Percentiles rank a stretch among this genome's conserved stretches.
Evolutionary conservation across 192 early-diverging fungal species (phyloP).

Genomic region (Coemansia sp.): DNA sequence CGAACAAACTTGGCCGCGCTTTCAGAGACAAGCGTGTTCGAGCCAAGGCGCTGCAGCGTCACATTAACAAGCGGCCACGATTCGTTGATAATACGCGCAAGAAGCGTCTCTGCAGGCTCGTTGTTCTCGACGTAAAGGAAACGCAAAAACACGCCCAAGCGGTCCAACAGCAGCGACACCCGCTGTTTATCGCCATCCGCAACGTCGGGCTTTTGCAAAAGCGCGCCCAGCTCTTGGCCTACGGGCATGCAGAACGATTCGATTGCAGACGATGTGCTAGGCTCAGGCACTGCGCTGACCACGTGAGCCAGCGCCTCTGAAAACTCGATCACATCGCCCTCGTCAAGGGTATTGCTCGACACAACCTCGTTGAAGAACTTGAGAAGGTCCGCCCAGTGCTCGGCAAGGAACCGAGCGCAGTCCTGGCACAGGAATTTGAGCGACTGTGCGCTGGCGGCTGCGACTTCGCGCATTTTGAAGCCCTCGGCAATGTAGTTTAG

Average conservation of each 20-base stretch:
- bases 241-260: conserved; percentile 50
- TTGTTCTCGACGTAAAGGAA: conserved; percentile 38
- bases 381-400: conserved; percentile 79
- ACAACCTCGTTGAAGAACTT: conserved; percentile 76
- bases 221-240: conserved; percentile 34
- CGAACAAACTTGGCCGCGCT: conserved; percentile 48
- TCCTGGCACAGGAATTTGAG: conserved; percentile 90
- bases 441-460: conserved; percentile 83
- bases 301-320: conserved; percentile 90
- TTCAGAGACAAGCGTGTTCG: conserved; percentile 38
- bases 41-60: conserved; percentile 30
- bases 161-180: conserved; percentile 41
- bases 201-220: conserved; percentile 37
- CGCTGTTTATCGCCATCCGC: conserved; percentile 10
- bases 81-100: conserved; percentile 33
- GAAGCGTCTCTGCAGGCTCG: conserved; percentile 31
- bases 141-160: conserved; percentile 50
- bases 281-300: conserved; percentile 73
- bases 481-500: conserved; percentile 88
- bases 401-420: conserved; percentile 79
- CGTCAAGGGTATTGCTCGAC: conserved; percentile 63
- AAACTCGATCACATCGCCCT: conserved; percentile 74
- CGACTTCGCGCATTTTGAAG: conserved; percentile 83
- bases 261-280: conserved; percentile 36
- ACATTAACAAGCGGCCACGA: conserved; percentile 34